Evolutionary conservation across 768 basidiomycete genomes (phyloP), one percentile per base, ranked within the genome.

Genomic region (Suillus cothurnatus): DNA sequence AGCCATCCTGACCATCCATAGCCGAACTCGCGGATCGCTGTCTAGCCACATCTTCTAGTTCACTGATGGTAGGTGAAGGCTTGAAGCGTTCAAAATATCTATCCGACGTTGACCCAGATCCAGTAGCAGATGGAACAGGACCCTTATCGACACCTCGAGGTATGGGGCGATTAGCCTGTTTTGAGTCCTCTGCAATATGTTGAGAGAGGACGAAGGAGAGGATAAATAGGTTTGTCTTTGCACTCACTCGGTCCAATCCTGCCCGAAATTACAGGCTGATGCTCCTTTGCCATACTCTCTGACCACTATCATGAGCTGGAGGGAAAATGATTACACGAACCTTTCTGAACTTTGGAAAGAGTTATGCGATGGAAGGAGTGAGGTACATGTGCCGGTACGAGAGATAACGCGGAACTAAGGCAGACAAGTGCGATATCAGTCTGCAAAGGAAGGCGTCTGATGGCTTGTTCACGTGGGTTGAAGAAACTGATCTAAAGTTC

Each of bases 181-280:
- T 39, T 58, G 66, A 39, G 7, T 50, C 17, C 3, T 21, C 23
- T 53, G 63, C 45, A 19, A 64, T 61, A 6, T 43, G 17, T 17
- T 62, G 70, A 28, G 68, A 59, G 52, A 52, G 34, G 72, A 65
- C 0, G 50, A 36, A 11, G 41, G 17, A 50, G 58, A 31, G 49
- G 49, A 15, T 53, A 58, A 55, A 66, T 17, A 34, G 36, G 67
- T 67, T 66, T 70, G 62, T 70, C 62, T 62, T 69, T 76, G 67
- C 66, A 67, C 61, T 78, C 76, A 71, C 75, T 75, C 34, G 2
- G 34, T 75, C 86, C 78, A 66, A 83, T 81, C 69, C 73, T 80
- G 65, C 84, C 80, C 77, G 82, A 74, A 67, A 87, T 83, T 23
- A 79, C 78, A 50, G 26, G 50, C 67, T 79, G 77, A 63, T 81